phyloP scores from a whole-genome alignment of 2,329 filamentous ascomycete genomes.

The Pseudocercospora pini-densiflorae region DNA sequence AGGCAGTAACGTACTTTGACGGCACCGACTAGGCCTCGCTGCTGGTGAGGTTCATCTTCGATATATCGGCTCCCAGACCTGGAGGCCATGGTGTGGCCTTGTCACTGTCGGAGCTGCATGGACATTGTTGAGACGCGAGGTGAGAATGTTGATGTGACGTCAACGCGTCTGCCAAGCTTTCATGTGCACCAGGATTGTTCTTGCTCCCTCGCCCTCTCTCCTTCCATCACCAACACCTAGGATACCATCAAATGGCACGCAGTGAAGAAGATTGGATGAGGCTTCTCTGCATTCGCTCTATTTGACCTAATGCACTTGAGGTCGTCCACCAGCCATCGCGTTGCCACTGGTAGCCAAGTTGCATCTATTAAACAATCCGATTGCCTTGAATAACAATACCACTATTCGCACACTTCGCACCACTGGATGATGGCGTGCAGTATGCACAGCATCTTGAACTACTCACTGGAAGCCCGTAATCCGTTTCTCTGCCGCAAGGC shows the following conservation, averaged over 20 bases:
- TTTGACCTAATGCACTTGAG: no score
- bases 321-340: no score
- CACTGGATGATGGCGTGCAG: no score
- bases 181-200: not conserved
- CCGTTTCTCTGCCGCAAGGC: no score
- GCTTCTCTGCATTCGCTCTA: no score
- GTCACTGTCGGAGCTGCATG: not conserved
- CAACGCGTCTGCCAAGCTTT: not conserved
- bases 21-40: not conserved
- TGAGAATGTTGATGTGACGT: not conserved
- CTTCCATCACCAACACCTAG: not conserved
- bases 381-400: no score
- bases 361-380: no score
- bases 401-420: no score
- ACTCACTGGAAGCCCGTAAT: no score
- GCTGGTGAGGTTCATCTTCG: not conserved
- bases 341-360: no score
- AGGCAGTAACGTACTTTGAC: not conserved
- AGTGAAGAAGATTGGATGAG: no score
- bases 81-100: not conserved
- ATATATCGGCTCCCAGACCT: not conserved
- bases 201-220: not conserved
- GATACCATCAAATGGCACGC: not conserved
- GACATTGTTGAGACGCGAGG: not conserved
- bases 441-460: no score